Evolutionary conservation across 352 stramenopile species (phyloP).

Genomic region (Globisporangium irregulare): DNA sequence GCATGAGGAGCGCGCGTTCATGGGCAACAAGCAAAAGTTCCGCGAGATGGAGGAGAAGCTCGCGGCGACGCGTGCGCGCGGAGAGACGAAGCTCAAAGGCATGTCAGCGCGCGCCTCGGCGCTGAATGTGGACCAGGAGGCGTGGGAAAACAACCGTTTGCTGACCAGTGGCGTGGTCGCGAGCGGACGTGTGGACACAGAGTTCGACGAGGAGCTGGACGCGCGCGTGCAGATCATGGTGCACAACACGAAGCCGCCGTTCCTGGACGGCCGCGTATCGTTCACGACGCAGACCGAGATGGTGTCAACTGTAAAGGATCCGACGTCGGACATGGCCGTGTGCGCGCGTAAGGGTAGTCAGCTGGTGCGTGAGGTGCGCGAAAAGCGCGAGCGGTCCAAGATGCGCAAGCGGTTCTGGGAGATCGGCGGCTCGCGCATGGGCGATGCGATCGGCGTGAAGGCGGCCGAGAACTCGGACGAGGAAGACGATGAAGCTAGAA

Average conservation of each 20-base stretch:
- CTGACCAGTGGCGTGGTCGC: conserved; percentile 93
- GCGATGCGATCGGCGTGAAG: conserved; percentile 93
- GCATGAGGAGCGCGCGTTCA: conserved; percentile 81
- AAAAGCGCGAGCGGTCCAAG: conserved; percentile 82
- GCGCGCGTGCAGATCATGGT: conserved; percentile 95
- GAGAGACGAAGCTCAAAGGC: conserved; percentile 87
- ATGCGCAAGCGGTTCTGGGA: conserved; percentile 99
- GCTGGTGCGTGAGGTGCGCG: conserved; percentile 70
- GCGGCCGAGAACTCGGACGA: conserved; percentile 49
- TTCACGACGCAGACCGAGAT: conserved; percentile 96
- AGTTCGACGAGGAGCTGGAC: conserved; percentile 94
- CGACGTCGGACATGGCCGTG: conserved; percentile 94
- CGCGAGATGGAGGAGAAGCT: conserved; percentile 89
- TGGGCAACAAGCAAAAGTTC: conserved; percentile 92
- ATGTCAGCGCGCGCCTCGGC: conserved; percentile 91
- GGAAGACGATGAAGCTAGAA: conserved; percentile 49
- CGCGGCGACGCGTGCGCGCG: conserved; percentile 64
- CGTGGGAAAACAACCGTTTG: conserved; percentile 98
- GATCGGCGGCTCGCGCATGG: conserved; percentile 96
- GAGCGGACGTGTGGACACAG: conserved; percentile 60
- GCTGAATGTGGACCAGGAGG: conserved; percentile 95
- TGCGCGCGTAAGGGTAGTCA: conserved; percentile 93
- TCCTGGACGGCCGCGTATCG: conserved; percentile 91
- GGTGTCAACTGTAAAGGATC: conserved; percentile 95
- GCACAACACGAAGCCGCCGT: conserved; percentile 97